Base-by-base conservation (phyloP, 164 flowering plant genomes). In the Magnolia officinalis region DNA sequence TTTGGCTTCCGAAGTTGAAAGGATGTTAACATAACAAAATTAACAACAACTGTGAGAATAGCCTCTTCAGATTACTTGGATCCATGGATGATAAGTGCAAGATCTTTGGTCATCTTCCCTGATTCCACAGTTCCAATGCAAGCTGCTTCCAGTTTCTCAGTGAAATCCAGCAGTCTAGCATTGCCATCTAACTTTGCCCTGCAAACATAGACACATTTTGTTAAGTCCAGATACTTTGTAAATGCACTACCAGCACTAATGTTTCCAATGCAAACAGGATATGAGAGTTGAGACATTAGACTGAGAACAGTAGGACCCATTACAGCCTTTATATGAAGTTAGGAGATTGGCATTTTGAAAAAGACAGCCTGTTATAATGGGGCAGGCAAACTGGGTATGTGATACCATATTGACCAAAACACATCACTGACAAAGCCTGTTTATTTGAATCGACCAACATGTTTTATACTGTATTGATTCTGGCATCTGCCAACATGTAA, bases 21-120 rank as follows among this genome's bases (percentile, higher is more conserved):
- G 6, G n/a, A 59, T 19, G n/a, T 23, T 29, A 65, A 65, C 29
- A 65, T 65, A 65, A 21, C 45, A n/a, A 52, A 45, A 64, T 23
- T 51, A 50, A 1, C 2, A 23, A 24, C 6, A 4, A 18, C 26
- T 2, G 6, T 2, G 55, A 21, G 13, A 50, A 61, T 14, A 20
- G 74, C 59, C 4, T 37, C 45, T 65, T 65, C 68, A 21, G 24
- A 21, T 37, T 75, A 94, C 98, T 87, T 90, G 52, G 98, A 77
- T 49, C 98, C 98, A 81, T 94, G 96, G 73, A 90, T 87, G 63
- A 94, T 80, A 75, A 94, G 91, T 4, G 98, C 96, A 75, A 94
- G 94, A 89, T 94, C 98, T 84, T 94, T 94, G 78, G 98, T 94
- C 98, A 94, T 94, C 83, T 92, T 94, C 51, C 98, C 98, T 11